Percentiles rank a stretch among this genome's conserved stretches.
Conservation (phyloP, 768 basidiomycete species). For the Multifurca ochricompacta region DNA sequence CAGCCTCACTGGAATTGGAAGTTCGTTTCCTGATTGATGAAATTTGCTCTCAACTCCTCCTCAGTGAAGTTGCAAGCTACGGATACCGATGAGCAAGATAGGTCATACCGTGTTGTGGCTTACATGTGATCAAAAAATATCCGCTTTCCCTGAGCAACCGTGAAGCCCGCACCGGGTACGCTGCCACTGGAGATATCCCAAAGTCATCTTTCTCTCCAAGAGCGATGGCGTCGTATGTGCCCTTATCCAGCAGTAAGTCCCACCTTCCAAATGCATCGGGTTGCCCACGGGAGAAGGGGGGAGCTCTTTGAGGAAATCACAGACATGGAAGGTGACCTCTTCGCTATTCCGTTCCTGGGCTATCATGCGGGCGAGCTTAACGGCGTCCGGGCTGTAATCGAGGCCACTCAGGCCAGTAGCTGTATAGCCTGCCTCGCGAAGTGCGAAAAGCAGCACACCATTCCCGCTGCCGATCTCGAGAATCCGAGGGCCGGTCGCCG, state of each 20-base stretch:
- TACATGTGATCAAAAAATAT: conserved; percentile 74
- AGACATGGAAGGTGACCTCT: conserved; percentile 46
- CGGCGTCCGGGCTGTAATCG: conserved; percentile 71
- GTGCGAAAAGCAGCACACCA: conserved; percentile 64
- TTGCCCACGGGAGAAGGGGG: conserved; percentile 30
- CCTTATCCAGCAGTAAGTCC: conserved; percentile 79
- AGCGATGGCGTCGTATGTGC: conserved; percentile 84
- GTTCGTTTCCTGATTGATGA: conserved; percentile 39
- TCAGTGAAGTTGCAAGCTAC: conserved; percentile 77
- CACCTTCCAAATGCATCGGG: conserved; percentile 34
- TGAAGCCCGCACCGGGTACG: conserved; percentile 52
- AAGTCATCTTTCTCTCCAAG: conserved; percentile 50
- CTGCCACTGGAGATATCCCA: conserved; percentile 45
- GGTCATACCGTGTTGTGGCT: conserved; percentile 23
- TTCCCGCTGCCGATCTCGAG: conserved; percentile 81
- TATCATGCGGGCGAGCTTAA: conserved; percentile 53
- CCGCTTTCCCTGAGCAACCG: conserved; percentile 57
- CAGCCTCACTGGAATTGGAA: conserved; percentile 57
- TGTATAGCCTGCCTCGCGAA: conserved; percentile 60
- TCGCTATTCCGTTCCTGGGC: conserved; percentile 35
- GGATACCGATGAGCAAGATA: not conserved
- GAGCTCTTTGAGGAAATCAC: conserved; percentile 57
- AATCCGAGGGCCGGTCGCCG: conserved; percentile 39
- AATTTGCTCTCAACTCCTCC: conserved; percentile 54
- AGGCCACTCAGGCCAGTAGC: conserved; percentile 49